These are phyloP conservation scores for Nigrograna mackinnonii DNA, from an alignment of 2,329 filamentous ascomycete species.

Conservation along the genomic window DNA sequence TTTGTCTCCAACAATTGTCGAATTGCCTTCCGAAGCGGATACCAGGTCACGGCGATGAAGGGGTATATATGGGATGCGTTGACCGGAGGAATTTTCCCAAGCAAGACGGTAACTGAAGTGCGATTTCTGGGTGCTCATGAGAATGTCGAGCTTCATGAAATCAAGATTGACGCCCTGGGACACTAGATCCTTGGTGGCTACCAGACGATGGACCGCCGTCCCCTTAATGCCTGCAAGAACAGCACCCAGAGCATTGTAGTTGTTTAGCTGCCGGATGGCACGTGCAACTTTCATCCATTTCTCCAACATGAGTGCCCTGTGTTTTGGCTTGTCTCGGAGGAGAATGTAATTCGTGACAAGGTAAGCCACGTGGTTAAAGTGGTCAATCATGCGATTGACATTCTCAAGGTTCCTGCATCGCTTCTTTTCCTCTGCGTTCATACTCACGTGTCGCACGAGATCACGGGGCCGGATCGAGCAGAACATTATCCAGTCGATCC, in stretches of 20 bases:
- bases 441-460: constrained; percentile 85
- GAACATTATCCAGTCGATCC: constrained; percentile 99
- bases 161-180: constrained; percentile 74
- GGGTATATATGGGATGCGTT: constrained; percentile 91
- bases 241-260: constrained; percentile 96
- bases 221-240: constrained; percentile 91
- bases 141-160: constrained; percentile 83
- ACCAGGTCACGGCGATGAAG: constrained; percentile 88
- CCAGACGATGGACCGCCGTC: constrained; percentile 80
- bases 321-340: constrained; percentile 92
- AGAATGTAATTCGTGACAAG: constrained; percentile 63
- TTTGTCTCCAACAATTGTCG: constrained; percentile 74
- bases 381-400: constrained; percentile 90
- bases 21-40: constrained; percentile 88
- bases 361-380: constrained; percentile 66
- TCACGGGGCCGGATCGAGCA: constrained; percentile 92
- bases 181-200: constrained; percentile 78
- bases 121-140: constrained; percentile 92
- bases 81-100: constrained; percentile 91
- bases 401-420: constrained; percentile 78
- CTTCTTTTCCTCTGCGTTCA: constrained; percentile 71
- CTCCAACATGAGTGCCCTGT: constrained; percentile 86
- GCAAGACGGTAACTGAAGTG: constrained; percentile 95
- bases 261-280: constrained; percentile 88
- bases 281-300: constrained; percentile 91